phyloP scores from a whole-genome alignment of 352 stramenopile species.

The Sclerospora graminicola region DNA sequence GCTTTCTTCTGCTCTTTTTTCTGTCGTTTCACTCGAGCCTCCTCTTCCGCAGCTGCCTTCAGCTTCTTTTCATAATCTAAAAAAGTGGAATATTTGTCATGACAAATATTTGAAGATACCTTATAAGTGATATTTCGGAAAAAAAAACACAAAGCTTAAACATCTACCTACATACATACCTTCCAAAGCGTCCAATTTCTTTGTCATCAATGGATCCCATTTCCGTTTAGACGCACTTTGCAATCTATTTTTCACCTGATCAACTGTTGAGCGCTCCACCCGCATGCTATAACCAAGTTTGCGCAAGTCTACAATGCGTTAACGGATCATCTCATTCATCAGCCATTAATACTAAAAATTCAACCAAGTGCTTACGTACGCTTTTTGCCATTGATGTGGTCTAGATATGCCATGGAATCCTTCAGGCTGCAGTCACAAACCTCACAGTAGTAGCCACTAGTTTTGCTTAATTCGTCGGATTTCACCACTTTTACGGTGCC shows the following conservation, averaged over 20 bases:
- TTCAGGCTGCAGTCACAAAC: slow-evolving; percentile 89
- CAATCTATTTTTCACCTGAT: slow-evolving; percentile 81
- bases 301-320: slow-evolving; percentile 51
- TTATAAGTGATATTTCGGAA: neutral
- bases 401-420: slow-evolving; percentile 89
- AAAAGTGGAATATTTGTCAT: neutral
- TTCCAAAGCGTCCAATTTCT: slow-evolving; percentile 78
- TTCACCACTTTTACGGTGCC: slow-evolving; percentile 85
- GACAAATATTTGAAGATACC: neutral
- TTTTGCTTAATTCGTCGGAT: slow-evolving; percentile 63
- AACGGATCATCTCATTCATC: too few species aligned
- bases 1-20: slow-evolving; percentile 71
- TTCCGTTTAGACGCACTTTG: slow-evolving; percentile 77
- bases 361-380: slow-evolving; percentile 34
- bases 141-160: slow-evolving; percentile 3
- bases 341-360: neutral
- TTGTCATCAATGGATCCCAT: slow-evolving; percentile 70
- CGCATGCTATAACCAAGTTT: slow-evolving; percentile 89
- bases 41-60: slow-evolving; percentile 54
- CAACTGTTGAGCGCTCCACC: slow-evolving; percentile 80
- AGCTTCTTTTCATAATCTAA: slow-evolving; percentile 84
- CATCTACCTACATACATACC: too few species aligned
- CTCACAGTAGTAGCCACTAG: slow-evolving; percentile 87
- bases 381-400: slow-evolving; percentile 94
- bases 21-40: slow-evolving; percentile 53